Evolutionary conservation across 257 asterid genomes (phyloP).

Genomic region (Prunella vulgaris): DNA sequence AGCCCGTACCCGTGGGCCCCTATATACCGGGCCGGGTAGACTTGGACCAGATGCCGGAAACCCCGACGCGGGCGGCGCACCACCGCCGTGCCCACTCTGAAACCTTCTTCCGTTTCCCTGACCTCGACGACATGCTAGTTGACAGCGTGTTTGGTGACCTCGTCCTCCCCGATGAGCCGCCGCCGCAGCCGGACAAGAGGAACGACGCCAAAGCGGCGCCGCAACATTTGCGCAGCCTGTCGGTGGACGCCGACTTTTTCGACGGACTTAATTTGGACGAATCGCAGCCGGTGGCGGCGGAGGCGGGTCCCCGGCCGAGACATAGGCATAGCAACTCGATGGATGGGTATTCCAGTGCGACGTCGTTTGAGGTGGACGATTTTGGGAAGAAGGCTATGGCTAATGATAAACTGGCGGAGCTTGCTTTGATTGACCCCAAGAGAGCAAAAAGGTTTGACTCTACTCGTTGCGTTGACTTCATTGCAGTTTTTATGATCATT

Average conservation of each 20-base stretch:
- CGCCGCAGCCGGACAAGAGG: constrained; percentile 29
- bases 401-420: constrained; percentile 74
- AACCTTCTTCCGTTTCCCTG: constrained; percentile 75
- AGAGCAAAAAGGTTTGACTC: constrained; percentile 78
- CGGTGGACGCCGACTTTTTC: constrained; percentile 84
- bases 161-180: constrained; percentile 25
- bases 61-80: constrained; percentile 56
- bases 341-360: constrained; percentile 65
- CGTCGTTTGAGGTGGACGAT: constrained; percentile 64
- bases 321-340: constrained; percentile 78
- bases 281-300: constrained; percentile 29
- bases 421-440: constrained; percentile 82
- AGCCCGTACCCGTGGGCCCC: constrained; percentile 35
- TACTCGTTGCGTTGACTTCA: constrained; percentile 16
- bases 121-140: constrained; percentile 59
- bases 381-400: constrained; percentile 61
- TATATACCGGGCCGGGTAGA: constrained; percentile 37
- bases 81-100: constrained; percentile 95
- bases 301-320: constrained; percentile 31
- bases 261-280: constrained; percentile 62
- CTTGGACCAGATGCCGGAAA: constrained; percentile 75
- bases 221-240: constrained; percentile 65
- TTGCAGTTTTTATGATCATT: not conserved
- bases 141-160: constrained; percentile 64
- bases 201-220: constrained; percentile 26